Conservation (phyloP, 805 yeast species). For the Myxozyma neotropica region DNA sequence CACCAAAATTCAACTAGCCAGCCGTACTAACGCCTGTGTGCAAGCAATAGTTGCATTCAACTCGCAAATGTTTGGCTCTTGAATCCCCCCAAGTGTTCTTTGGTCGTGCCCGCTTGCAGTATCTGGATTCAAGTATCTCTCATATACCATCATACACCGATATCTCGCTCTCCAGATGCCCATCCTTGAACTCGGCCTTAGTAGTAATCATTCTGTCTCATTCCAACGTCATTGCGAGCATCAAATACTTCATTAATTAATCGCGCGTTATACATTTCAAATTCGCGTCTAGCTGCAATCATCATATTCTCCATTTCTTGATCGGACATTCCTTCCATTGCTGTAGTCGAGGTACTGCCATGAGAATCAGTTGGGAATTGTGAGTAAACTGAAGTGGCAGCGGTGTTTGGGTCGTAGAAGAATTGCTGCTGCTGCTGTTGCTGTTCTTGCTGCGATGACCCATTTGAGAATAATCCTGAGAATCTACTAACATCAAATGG, state of each 20-base stretch:
- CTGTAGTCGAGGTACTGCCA: neutral
- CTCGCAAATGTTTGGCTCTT: too few relatives aligned
- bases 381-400: neutral
- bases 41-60: too few relatives aligned
- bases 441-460: neutral
- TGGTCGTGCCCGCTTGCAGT: too few relatives aligned
- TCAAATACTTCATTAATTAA: constrained; percentile 15
- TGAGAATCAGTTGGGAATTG: too few relatives aligned
- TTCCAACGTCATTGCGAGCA: neutral
- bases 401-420: neutral
- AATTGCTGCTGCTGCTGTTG: constrained; percentile 15
- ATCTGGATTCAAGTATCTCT: too few relatives aligned
- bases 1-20: too few relatives aligned
- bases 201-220: neutral
- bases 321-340: neutral
- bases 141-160: too few relatives aligned
- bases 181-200: neutral
- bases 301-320: constrained; percentile 7
- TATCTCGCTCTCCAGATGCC: too few relatives aligned
- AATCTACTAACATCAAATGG: constrained; percentile 10
- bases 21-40: too few relatives aligned
- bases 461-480: neutral
- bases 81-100: too few relatives aligned
- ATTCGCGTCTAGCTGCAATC: constrained; percentile 20
- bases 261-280: constrained; percentile 13